Evolutionary conservation across 345 rosid genomes (phyloP).

Genomic region (Draba incana): DNA sequence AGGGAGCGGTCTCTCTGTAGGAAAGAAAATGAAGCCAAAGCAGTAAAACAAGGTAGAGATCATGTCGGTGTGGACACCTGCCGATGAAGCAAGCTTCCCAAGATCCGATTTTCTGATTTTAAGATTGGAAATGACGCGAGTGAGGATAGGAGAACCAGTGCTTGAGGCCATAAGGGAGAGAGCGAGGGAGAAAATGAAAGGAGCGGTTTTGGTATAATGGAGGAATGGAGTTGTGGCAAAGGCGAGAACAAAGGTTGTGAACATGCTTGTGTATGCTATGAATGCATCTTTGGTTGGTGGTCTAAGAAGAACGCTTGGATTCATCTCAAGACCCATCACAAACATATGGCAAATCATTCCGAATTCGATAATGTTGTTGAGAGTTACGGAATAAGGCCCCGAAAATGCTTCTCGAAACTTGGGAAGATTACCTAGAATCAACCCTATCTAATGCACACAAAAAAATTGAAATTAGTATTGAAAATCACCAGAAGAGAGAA

Average conservation of each 20-base stretch:
- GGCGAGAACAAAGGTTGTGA: slow-evolving; percentile 60
- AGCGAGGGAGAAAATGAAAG: slow-evolving; percentile 50
- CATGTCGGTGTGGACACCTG: slow-evolving; percentile 88
- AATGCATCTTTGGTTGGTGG: slow-evolving; percentile 73
- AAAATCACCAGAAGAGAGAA: not conserved
- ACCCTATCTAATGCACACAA: slow-evolving; percentile 59
- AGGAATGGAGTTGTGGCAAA: slow-evolving; percentile 62
- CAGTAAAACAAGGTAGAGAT: slow-evolving; percentile 63
- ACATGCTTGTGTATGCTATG: slow-evolving; percentile 77
- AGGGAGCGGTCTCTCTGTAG: slow-evolving; percentile 28
- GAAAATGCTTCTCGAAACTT: slow-evolving; percentile 46
- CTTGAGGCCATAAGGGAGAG: slow-evolving; percentile 68
- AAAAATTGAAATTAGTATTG: not conserved
- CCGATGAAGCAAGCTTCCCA: slow-evolving; percentile 74
- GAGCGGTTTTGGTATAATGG: slow-evolving; percentile 33
- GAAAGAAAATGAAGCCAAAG: slow-evolving; percentile 51
- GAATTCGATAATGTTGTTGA: slow-evolving; percentile 62
- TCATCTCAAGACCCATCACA: slow-evolving; percentile 90
- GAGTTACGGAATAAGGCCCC: slow-evolving; percentile 45
- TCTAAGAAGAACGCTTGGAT: slow-evolving; percentile 68
- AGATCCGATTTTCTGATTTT: slow-evolving; percentile 91
- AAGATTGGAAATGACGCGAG: slow-evolving; percentile 79
- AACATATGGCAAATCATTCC: slow-evolving; percentile 94
- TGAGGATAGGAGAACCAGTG: slow-evolving; percentile 76
- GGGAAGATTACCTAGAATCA: slow-evolving; percentile 57